Percentiles rank a stretch among this genome's conserved stretches.
Conservation (phyloP, 345 rosid species). For the Erodium maritimum region DNA sequence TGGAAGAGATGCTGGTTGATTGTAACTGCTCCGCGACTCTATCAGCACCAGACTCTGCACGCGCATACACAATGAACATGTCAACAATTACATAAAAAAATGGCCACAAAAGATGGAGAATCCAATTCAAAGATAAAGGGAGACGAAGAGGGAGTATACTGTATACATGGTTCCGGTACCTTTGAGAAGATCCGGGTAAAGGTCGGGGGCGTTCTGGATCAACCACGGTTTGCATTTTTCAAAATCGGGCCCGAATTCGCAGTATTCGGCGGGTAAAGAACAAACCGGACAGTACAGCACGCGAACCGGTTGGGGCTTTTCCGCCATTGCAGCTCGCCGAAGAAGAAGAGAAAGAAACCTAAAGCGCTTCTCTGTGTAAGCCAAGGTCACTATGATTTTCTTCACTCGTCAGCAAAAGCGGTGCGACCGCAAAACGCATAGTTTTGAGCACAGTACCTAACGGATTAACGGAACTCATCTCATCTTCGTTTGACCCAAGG, state of each 20-base stretch:
- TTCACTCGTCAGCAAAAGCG: too few species aligned
- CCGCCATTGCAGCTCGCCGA: conserved; percentile 30
- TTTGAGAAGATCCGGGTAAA: conserved; percentile 81
- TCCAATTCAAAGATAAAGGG: not conserved
- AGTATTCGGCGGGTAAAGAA: conserved; percentile 84
- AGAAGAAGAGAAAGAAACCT: conserved; percentile 2
- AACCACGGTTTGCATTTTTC: conserved; percentile 92
- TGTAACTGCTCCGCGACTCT: conserved; percentile 61
- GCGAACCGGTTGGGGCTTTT: conserved; percentile 59
- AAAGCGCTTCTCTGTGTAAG: not conserved
- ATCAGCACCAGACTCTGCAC: conserved; percentile 18
- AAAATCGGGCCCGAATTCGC: conserved; percentile 92
- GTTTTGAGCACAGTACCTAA: too few species aligned
- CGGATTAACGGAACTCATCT: too few species aligned
- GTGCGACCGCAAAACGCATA: too few species aligned
- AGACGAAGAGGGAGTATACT: too few species aligned
- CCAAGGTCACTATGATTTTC: not conserved
- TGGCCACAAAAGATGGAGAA: not conserved
- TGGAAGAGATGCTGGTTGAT: conserved; percentile 50
- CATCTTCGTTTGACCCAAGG: too few species aligned
- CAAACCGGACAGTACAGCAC: conserved; percentile 71
- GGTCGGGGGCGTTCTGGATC: conserved; percentile 59
- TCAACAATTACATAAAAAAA: not conserved
- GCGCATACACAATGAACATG: not conserved
- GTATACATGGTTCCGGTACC: conserved; percentile 17